Evolutionary conservation across 2,329 filamentous ascomycete genomes (phyloP).

Genomic region (Neofusicoccum ribis): DNA sequence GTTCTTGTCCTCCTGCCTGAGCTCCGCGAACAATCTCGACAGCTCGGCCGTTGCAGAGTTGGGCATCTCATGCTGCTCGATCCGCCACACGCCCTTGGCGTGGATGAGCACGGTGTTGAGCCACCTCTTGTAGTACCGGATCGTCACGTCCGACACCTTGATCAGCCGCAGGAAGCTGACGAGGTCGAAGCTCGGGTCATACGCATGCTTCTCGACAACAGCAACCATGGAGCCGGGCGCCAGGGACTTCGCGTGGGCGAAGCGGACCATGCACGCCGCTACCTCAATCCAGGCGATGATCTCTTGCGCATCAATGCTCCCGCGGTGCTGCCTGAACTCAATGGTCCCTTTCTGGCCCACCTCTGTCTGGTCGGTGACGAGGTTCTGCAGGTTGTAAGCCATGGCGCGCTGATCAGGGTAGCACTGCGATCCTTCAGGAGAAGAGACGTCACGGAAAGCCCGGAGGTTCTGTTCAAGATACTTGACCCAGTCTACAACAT

Average conservation of each 20-base stretch:
- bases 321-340: conserved; percentile 33
- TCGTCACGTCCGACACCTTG: background rate
- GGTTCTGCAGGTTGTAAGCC: background rate
- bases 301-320: conserved; percentile 25
- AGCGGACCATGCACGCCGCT: conserved; percentile 10
- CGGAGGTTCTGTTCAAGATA: too few species aligned
- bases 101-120: background rate
- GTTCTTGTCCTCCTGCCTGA: background rate
- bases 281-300: conserved; percentile 31
- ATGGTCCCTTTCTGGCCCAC: conserved; percentile 25
- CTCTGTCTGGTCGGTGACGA: background rate
- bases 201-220: background rate
- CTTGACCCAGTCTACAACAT: too few species aligned
- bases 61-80: background rate
- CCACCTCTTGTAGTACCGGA: background rate
- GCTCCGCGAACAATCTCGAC: background rate
- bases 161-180: background rate
- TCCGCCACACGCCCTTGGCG: background rate
- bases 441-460: too few species aligned
- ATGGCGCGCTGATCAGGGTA: background rate
- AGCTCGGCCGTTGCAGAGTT: background rate
- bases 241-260: background rate
- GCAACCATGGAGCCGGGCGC: background rate
- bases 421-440: too few species aligned
- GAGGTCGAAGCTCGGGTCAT: background rate